Evolutionary conservation across 306 rosid species (phyloP).

Genomic region (Vigna trinervia): DNA sequence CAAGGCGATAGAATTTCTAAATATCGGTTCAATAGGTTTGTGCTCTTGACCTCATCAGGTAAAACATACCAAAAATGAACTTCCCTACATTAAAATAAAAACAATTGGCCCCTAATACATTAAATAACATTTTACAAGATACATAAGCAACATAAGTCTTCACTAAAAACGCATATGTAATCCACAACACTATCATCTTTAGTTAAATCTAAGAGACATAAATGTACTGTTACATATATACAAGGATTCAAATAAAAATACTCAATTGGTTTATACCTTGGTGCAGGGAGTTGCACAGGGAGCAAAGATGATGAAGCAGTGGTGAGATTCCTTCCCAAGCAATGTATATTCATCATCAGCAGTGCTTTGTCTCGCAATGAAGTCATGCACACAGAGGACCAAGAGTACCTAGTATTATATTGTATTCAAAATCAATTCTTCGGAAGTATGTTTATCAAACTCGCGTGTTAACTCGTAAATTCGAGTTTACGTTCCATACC

Average conservation of each 20-base stretch:
- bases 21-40: constrained; percentile 62
- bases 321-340: constrained; percentile 62
- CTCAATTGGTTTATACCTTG: constrained; percentile 49
- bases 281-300: constrained; percentile 70
- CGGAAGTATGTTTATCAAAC: no score
- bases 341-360: constrained; percentile 54
- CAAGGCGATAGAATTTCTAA: constrained; percentile 71
- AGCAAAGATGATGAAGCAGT: constrained; percentile 58
- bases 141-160: constrained; percentile 24
- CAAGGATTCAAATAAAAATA: constrained; percentile 1
- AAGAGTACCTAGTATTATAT: background rate
- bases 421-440: no score
- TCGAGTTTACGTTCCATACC: no score
- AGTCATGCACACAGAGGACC: constrained; percentile 48
- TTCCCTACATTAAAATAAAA: constrained; percentile 61
- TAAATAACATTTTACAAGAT: constrained; percentile 5
- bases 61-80: constrained; percentile 84
- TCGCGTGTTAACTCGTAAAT: no score
- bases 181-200: constrained; percentile 8
- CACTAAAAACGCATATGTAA: background rate
- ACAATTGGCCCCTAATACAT: background rate
- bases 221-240: background rate
- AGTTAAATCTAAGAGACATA: background rate
- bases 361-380: constrained; percentile 39
- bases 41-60: constrained; percentile 71